Conservation (phyloP, 805 yeast genomes). For the Pichia paraexigua region DNA sequence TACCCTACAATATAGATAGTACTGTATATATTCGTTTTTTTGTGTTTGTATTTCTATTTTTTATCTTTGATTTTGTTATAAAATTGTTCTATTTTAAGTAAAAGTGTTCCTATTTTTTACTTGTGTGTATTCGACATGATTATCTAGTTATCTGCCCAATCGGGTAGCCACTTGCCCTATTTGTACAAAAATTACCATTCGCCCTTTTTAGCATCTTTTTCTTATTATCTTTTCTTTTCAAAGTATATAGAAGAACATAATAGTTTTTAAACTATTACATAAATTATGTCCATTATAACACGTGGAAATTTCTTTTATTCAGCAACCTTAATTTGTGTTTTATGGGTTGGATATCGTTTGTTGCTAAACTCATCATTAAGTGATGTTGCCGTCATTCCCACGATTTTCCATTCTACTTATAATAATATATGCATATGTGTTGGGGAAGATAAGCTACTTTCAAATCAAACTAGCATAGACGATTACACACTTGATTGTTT, state of each 20-base stretch:
- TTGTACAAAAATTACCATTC: neutral
- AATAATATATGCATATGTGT: slow-evolving; percentile 3
- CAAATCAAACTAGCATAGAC: neutral
- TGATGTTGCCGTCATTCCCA: neutral
- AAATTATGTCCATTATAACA: neutral
- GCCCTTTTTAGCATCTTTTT: neutral
- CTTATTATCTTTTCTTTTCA: neutral
- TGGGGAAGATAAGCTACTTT: neutral
- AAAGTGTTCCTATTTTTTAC: neutral
- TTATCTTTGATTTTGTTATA: neutral
- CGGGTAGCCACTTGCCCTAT: neutral
- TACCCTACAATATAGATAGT: neutral
- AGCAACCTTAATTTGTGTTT: neutral
- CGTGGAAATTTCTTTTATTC: neutral
- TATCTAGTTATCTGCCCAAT: neutral
- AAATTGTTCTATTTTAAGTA: neutral
- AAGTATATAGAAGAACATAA: neutral
- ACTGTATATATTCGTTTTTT: neutral
- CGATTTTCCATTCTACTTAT: neutral
- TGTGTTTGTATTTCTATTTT: neutral
- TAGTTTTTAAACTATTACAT: too few species aligned
- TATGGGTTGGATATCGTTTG: neutral
- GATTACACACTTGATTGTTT: neutral
- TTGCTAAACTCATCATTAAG: neutral
- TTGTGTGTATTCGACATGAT: neutral